Conservation (phyloP, 2,329 filamentous ascomycete species). For the Talaromyces sp. region DNA sequence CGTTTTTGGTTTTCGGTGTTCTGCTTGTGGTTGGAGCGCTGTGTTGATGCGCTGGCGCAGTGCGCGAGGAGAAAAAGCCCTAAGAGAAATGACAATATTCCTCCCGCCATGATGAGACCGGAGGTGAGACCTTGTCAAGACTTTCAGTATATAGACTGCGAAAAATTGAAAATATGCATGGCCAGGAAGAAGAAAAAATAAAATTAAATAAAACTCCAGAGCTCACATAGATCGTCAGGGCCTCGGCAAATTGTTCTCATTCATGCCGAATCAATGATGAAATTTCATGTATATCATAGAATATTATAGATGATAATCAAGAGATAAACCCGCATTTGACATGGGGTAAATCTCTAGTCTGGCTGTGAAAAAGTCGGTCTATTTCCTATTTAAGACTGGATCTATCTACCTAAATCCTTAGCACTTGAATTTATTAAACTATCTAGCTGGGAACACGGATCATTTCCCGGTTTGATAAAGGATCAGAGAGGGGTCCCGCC, state of each 20-base stretch:
- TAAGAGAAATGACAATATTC: neutral
- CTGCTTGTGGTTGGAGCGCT: neutral
- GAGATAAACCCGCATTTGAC: neutral
- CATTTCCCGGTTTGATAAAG: neutral
- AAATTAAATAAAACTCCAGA: neutral
- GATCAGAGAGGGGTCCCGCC: neutral
- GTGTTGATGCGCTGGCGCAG: neutral
- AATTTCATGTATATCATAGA: neutral
- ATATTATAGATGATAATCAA: neutral
- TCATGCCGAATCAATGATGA: neutral
- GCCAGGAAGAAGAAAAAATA: neutral
- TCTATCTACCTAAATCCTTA: neutral
- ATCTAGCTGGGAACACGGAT: neutral
- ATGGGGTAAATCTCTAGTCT: neutral
- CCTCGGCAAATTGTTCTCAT: neutral
- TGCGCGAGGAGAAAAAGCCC: neutral
- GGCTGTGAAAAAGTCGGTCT: neutral
- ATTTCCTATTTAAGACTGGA: neutral
- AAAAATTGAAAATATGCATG: neutral
- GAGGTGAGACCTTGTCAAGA: neutral
- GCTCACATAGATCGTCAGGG: neutral
- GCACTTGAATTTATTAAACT: neutral
- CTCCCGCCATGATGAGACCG: neutral
- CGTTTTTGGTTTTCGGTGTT: neutral
- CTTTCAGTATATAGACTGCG: neutral